Evolutionary conservation across 768 basidiomycete genomes (phyloP).

Genomic region (Psilocybe subaeruginosa): DNA sequence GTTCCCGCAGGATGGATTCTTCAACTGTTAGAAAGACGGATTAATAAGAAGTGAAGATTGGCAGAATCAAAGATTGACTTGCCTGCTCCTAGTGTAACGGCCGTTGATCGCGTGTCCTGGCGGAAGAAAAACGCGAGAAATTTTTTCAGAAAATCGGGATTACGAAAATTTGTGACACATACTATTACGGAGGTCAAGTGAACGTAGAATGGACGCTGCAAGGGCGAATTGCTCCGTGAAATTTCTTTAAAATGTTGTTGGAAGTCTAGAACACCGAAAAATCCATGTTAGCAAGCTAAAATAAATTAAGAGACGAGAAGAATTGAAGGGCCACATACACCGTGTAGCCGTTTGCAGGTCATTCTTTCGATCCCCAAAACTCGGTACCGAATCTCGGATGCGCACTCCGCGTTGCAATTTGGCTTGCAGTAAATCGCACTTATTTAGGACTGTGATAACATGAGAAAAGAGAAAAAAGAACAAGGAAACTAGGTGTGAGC

Average conservation of each 20-base stretch:
- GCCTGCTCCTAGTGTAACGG: slow-evolving; percentile 71
- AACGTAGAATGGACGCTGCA: slow-evolving; percentile 67
- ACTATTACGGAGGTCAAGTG: slow-evolving; percentile 82
- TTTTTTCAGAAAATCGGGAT: neutral
- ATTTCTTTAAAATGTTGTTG: slow-evolving; percentile 83
- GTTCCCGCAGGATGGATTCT: slow-evolving; percentile 72
- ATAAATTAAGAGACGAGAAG: neutral
- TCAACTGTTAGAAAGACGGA: slow-evolving; percentile 46
- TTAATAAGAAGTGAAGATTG: slow-evolving; percentile 6
- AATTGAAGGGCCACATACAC: slow-evolving; percentile 49
- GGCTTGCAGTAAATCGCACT: slow-evolving; percentile 72
- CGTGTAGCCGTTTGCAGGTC: slow-evolving; percentile 68
- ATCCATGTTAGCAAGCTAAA: slow-evolving; percentile 4
- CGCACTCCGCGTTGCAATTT: slow-evolving; percentile 70
- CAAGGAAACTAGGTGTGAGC: neutral
- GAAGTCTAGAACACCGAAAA: slow-evolving; percentile 55
- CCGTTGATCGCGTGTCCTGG: slow-evolving; percentile 78
- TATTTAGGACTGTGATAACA: slow-evolving; percentile 54
- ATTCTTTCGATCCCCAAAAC: slow-evolving; percentile 74
- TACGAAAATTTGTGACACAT: slow-evolving; percentile 30
- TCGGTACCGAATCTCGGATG: slow-evolving; percentile 72
- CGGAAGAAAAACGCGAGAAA: slow-evolving; percentile 4
- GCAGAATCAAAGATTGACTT: slow-evolving; percentile 27
- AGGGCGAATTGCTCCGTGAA: slow-evolving; percentile 60
- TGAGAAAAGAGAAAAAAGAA: no score